phyloP scores from a whole-genome alignment of 176 grass and related monocot species.

The Alloteropsis semialata region DNA sequence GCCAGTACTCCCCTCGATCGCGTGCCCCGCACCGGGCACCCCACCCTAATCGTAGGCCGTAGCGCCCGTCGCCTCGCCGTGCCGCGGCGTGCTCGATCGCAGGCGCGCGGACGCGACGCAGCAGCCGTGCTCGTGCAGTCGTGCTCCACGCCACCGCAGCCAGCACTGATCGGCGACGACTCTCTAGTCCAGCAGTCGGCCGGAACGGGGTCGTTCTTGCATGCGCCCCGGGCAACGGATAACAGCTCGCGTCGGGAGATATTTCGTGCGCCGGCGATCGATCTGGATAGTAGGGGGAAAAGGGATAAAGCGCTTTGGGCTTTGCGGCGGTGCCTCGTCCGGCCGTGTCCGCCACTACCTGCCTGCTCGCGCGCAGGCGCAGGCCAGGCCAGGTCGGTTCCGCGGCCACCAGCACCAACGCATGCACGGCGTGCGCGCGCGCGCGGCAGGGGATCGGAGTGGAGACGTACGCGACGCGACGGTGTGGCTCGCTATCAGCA shows the following conservation, averaged over 20 bases:
- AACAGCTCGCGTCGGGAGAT: neutral
- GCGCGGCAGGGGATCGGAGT: neutral
- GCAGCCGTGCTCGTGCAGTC: neutral
- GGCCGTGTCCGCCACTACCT: neutral
- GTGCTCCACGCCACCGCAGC: neutral
- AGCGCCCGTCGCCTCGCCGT: neutral
- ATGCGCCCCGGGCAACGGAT: neutral
- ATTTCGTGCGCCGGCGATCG: neutral
- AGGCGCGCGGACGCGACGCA: neutral
- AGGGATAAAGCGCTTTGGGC: neutral
- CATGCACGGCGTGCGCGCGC: neutral
- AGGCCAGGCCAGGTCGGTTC: neutral
- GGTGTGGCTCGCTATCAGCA: too few species aligned
- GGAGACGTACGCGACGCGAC: neutral
- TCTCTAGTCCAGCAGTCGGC: too few species aligned
- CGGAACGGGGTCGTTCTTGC: too few species aligned
- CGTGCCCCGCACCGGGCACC: neutral
- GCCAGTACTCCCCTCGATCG: neutral
- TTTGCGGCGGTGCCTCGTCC: conserved; percentile 9
- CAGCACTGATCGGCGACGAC: neutral
- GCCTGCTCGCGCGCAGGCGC: neutral
- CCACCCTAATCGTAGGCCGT: neutral
- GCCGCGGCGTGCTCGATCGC: neutral
- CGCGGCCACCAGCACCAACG: neutral
- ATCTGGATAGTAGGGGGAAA: neutral